Percentiles rank a stretch among this genome's conserved stretches.
Conservation (phyloP, 78 protist species). For the Dictyostelium capitatum region DNA sequence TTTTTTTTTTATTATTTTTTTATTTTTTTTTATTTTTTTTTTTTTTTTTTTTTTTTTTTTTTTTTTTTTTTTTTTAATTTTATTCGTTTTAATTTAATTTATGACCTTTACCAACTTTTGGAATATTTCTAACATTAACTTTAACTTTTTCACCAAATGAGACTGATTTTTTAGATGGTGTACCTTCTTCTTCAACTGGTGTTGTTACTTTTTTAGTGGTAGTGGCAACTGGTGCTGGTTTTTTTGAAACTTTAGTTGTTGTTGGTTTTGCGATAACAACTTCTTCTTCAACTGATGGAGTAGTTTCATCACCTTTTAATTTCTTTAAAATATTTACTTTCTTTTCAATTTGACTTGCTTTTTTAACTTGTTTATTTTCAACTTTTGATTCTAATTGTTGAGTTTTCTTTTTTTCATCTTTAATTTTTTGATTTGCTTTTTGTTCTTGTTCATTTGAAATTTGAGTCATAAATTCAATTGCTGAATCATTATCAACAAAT, state of each 20-base stretch:
- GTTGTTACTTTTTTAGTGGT: neutral
- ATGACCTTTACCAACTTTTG: constrained; percentile 16
- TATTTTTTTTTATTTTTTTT: neutral
- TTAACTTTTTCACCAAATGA: constrained; percentile 24
- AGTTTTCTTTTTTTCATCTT: neutral
- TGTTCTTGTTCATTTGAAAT: constrained; percentile 16
- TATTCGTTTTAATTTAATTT: neutral
- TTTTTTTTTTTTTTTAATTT: neutral
- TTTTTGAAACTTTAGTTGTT: neutral
- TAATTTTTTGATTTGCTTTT: neutral
- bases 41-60: neutral
- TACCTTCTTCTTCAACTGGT: neutral
- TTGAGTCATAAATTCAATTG: neutral
- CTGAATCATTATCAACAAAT: neutral
- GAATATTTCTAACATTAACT: constrained; percentile 8
- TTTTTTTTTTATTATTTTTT: neutral
- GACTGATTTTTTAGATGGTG: neutral
- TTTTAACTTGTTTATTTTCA: neutral
- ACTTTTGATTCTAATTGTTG: neutral
- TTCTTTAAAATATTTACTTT: constrained; percentile 6
- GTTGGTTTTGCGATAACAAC: neutral
- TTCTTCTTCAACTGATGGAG: neutral
- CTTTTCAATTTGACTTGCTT: neutral
- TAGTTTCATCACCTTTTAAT: neutral
- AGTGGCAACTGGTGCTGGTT: neutral